A percentile compares a stretch with the other conserved stretches of the same genome.
phyloP scores from a whole-genome alignment of 768 basidiomycete genomes.

The Pleurotus tuber-regium region DNA sequence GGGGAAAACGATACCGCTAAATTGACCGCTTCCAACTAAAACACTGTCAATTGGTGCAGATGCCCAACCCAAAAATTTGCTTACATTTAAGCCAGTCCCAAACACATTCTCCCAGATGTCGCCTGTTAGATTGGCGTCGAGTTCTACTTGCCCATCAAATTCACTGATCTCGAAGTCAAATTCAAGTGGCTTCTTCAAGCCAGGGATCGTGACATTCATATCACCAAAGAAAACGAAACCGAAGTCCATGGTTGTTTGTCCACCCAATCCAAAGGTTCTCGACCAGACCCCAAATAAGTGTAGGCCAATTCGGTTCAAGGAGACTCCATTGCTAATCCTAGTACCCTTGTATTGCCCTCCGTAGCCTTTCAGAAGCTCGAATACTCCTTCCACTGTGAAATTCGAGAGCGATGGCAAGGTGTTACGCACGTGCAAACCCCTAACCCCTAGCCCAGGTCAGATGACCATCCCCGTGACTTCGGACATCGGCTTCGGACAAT shows the following conservation, averaged over 20 bases:
- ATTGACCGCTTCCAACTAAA: neutral
- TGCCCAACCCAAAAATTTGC: neutral
- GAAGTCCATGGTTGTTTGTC: neutral
- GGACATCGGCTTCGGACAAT: no score
- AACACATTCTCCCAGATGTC: slow-evolving; percentile 8
- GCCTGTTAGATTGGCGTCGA: neutral
- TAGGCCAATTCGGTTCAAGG: neutral
- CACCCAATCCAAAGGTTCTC: neutral
- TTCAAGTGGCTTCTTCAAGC: neutral
- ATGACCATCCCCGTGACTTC: no score
- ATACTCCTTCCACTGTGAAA: neutral
- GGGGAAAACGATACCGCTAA: no score
- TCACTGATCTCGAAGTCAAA: neutral
- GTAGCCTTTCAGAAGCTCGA: neutral
- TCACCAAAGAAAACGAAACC: neutral
- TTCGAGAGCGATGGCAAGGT: neutral
- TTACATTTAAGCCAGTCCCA: slow-evolving; percentile 8
- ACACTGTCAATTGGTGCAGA: neutral
- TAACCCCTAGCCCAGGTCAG: no score
- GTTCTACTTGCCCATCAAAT: neutral
- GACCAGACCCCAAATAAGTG: neutral
- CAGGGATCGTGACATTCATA: neutral
- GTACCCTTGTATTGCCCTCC: neutral
- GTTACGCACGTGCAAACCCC: no score
- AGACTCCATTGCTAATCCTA: neutral